These are phyloP conservation scores for Thielaviopsis populi DNA, from an alignment of 2,329 filamentous ascomycete species.

Conservation along the genomic window DNA sequence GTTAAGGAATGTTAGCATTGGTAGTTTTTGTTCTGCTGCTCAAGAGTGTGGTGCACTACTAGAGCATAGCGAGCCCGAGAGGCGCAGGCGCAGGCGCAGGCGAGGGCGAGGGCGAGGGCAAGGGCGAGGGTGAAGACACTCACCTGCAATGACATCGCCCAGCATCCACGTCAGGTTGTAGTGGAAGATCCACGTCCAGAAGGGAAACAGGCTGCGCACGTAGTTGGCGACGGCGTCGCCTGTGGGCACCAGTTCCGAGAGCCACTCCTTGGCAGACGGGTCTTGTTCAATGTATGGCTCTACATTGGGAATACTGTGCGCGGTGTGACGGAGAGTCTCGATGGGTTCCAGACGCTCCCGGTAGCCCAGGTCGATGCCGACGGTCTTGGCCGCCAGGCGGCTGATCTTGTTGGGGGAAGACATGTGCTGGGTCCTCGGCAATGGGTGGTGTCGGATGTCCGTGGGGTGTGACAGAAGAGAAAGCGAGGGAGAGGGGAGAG, in stretches of 20 bases:
- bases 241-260: constrained; percentile 11
- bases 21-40: no score
- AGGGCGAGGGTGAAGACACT: constrained; percentile 37
- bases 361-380: constrained; percentile 23
- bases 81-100: no score
- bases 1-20: background rate
- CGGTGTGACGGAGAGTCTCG: constrained; percentile 21
- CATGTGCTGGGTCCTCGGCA: background rate
- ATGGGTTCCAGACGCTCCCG: constrained; percentile 21
- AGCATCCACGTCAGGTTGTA: constrained; percentile 35
- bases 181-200: constrained; percentile 35
- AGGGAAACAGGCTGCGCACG: constrained; percentile 32
- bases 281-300: constrained; percentile 17
- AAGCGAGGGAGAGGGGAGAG: background rate
- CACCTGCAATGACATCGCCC: constrained; percentile 35
- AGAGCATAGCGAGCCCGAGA: no score
- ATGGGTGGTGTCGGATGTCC: background rate
- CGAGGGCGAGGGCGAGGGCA: background rate
- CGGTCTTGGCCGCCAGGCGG: constrained; percentile 21
- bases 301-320: constrained; percentile 14
- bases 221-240: constrained; percentile 21
- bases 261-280: constrained; percentile 12
- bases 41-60: no score
- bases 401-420: constrained; percentile 17
- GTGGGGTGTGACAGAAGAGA: background rate